Percentiles rank a stretch among this genome's conserved stretches.
Conservation (phyloP, 148 eudicot genomes). For the Cornus controversa region DNA sequence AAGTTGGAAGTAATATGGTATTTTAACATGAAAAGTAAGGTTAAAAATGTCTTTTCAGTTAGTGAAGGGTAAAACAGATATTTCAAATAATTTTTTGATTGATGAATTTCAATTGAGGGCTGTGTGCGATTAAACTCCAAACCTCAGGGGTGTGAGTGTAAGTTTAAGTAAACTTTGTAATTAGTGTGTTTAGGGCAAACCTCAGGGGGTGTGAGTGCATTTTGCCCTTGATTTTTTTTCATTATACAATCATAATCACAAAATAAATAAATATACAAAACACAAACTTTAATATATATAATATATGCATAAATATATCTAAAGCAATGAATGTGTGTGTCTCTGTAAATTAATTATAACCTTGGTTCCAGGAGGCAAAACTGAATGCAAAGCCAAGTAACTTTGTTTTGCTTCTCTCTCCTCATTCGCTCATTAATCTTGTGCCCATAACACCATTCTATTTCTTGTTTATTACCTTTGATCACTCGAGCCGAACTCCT, state of each 20-base stretch:
- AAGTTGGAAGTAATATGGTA: too few species aligned
- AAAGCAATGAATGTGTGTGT: background rate
- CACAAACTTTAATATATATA: background rate
- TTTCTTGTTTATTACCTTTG: constrained; percentile 14
- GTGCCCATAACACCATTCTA: constrained; percentile 31
- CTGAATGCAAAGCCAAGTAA: constrained; percentile 26
- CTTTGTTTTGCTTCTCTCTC: constrained; percentile 35
- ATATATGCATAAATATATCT: background rate
- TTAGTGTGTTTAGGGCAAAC: too few species aligned
- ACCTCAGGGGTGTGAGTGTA: too few species aligned
- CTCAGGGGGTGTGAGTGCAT: too few species aligned
- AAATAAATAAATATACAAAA: background rate
- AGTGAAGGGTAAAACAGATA: too few species aligned
- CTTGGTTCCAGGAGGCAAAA: constrained; percentile 39
- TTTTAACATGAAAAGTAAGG: too few species aligned
- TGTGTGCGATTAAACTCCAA: too few species aligned
- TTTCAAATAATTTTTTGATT: too few species aligned
- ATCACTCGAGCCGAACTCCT: constrained; percentile 11
- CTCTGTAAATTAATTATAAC: constrained; percentile 5
- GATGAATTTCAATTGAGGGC: too few species aligned
- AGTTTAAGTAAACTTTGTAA: too few species aligned
- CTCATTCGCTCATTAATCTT: constrained; percentile 48
- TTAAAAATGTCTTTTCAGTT: too few species aligned
- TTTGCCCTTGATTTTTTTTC: too few species aligned
- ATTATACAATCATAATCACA: constrained; percentile 20